Evolutionary conservation across 2,329 filamentous ascomycete species (phyloP), one percentile per base, ranked within the genome.

Genomic region (Chlorencoelia australis): DNA sequence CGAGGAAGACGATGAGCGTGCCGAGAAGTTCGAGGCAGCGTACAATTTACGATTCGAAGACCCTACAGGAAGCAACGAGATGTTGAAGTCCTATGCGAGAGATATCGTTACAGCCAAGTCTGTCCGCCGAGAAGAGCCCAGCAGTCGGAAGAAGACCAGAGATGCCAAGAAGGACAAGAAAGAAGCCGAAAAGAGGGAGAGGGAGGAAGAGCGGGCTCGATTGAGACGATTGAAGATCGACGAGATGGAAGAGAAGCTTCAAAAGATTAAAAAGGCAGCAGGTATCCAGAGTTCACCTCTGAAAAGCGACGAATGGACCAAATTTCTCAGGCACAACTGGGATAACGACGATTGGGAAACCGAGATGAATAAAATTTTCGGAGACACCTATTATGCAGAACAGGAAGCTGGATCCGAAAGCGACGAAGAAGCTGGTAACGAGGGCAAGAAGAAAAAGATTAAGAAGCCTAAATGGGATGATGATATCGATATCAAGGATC

Each of bases 21-120:
- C 88, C 17, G 89, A 96, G 29, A 76, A 81, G 42, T 94, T 89
- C 53, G 91, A 98, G 62, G 73, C 83, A 46, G 88, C 88, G 4
- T 98, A 94, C 65, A 98, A 98, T 63, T 64, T 95, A 62, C 82
- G 91, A 21, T 98, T 98, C 54, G 91, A 98, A 58, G 84, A 96
- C 51, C 87, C 91, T 0, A 73, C 73, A 41, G 87, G 84, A 55
- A 79, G 84, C 51, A 95, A 95, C 55, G 86, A 94, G 60, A 79
- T 82, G 33, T 67, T 98, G 20, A 78, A 82, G 53, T 86, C 88
- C 5, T 94, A 95, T 62, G 82, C 89, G 38, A 81, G 89, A 75
- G 86, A 94, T 56, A 71, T 86, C 13, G 80, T 82, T 24, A 79
- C 79, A 25, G 79, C 81, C 44, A 82, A 83, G 47, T 91, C 88